Evolutionary conservation across 305 asterid genomes (phyloP).

Genomic region (Coffea humblotiana): DNA sequence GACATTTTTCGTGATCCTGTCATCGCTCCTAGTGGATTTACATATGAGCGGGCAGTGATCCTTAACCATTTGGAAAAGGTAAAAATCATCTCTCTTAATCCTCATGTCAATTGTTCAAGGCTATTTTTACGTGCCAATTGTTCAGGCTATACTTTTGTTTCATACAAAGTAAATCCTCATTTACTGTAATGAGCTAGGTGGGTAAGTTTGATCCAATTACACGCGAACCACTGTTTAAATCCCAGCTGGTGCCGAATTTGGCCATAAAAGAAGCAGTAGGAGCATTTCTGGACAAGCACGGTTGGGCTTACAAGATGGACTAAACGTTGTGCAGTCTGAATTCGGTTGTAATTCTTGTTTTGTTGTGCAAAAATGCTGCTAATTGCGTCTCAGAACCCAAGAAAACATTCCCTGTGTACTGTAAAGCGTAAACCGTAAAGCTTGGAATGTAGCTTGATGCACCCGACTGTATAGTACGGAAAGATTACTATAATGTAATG

Average conservation of each 20-base stretch:
- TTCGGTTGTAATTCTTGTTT: not conserved
- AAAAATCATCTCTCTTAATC: not conserved
- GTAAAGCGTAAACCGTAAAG: not conserved
- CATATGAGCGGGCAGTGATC: slow-evolving; percentile 86
- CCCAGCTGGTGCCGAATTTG: slow-evolving; percentile 76
- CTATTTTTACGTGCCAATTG: not conserved
- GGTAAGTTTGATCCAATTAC: slow-evolving; percentile 86
- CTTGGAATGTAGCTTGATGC: not conserved
- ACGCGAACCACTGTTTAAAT: slow-evolving; percentile 55
- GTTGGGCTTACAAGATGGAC: slow-evolving; percentile 81
- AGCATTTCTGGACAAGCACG: slow-evolving; percentile 60
- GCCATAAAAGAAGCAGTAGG: slow-evolving; percentile 91
- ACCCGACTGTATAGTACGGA: slow-evolving; percentile 6
- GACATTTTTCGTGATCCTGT: slow-evolving; percentile 93
- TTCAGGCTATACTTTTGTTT: not conserved
- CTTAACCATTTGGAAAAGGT: slow-evolving; percentile 81
- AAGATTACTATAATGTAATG: not conserved
- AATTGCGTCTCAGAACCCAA: not conserved
- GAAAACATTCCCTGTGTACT: not conserved
- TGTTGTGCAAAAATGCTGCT: not conserved
- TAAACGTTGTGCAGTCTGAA: slow-evolving; percentile 20
- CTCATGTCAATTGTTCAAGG: not conserved
- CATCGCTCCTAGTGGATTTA: slow-evolving; percentile 81
- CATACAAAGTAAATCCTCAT: slow-evolving; percentile 18
- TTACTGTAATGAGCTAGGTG: slow-evolving; percentile 43